These are phyloP conservation scores for Paxillus involutus DNA, from an alignment of 768 basidiomycete genomes.

Conservation along the genomic window DNA sequence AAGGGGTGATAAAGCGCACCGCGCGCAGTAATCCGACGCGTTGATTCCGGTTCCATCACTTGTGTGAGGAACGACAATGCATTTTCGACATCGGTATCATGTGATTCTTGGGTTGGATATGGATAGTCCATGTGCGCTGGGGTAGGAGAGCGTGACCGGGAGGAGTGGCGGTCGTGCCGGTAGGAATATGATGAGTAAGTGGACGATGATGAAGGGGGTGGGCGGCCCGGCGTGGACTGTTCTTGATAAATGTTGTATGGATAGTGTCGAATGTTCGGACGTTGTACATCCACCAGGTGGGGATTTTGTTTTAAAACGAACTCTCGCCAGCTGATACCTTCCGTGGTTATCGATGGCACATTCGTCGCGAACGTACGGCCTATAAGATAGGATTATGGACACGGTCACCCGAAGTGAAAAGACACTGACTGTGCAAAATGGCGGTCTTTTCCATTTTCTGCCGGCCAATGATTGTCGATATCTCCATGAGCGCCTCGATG, in stretches of 20 bases:
- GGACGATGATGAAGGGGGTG: conserved; percentile 37
- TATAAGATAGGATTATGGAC: conserved; percentile 31
- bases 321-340: conserved; percentile 68
- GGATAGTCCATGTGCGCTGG: conserved; percentile 12
- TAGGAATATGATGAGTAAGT: conserved; percentile 23
- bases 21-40: conserved; percentile 73
- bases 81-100: conserved; percentile 54
- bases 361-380: conserved; percentile 92
- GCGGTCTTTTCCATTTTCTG: conserved; percentile 83
- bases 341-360: conserved; percentile 69
- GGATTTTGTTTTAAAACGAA: conserved; percentile 83
- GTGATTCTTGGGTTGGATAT: conserved; percentile 36
- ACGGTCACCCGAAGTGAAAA: not conserved
- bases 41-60: conserved; percentile 76
- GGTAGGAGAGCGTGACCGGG: conserved; percentile 21
- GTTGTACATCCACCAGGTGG: conserved; percentile 50
- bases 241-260: conserved; percentile 43
- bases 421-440: conserved; percentile 77
- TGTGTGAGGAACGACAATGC: conserved; percentile 77
- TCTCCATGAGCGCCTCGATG: conserved; percentile 93
- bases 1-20: conserved; percentile 81
- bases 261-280: conserved; percentile 52
- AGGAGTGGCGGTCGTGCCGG: conserved; percentile 13
- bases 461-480: conserved; percentile 83
- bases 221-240: conserved; percentile 18